Conservation (phyloP, 495 filamentous ascomycete species). For the Lasiosphaeris hirsuta region DNA sequence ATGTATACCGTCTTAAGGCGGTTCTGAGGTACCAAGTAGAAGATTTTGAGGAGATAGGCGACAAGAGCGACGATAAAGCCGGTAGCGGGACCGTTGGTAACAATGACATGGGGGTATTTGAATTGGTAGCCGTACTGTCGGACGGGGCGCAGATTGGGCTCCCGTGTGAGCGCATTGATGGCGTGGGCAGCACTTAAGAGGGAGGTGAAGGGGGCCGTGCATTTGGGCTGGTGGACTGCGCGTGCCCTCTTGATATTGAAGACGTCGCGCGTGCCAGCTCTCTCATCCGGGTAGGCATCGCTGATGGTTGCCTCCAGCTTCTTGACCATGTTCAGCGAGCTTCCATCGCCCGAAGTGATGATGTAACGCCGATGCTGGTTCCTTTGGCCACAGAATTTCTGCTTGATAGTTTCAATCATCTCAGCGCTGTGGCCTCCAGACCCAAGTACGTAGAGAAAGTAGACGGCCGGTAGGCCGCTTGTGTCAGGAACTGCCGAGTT, state of each 20-base stretch:
- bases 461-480: constrained; percentile 44
- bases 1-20: constrained; percentile 69
- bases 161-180: constrained; percentile 37
- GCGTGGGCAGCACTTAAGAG: constrained; percentile 57
- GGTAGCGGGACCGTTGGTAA: constrained; percentile 88
- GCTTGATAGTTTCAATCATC: constrained; percentile 76
- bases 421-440: constrained; percentile 93
- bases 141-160: constrained; percentile 28
- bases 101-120: constrained; percentile 56
- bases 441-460: constrained; percentile 80
- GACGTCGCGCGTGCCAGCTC: constrained; percentile 50
- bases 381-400: constrained; percentile 36
- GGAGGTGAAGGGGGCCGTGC: constrained; percentile 57
- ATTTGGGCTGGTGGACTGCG: constrained; percentile 70
- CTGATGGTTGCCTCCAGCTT: constrained; percentile 35
- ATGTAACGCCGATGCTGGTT: constrained; percentile 78
- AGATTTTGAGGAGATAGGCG: constrained; percentile 63
- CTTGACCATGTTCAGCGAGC: constrained; percentile 49
- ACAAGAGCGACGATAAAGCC: constrained; percentile 75
- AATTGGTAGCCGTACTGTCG: constrained; percentile 31
- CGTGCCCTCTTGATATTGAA: constrained; percentile 67
- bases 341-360: constrained; percentile 69
- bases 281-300: constrained; percentile 17
- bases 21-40: constrained; percentile 38
- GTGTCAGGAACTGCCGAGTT: constrained; percentile 16